A percentile compares a stretch with the other conserved stretches of the same genome.
Evolutionary conservation across 495 filamentous ascomycete species (phyloP).

Genomic region (Talaromyces borbonicus): DNA sequence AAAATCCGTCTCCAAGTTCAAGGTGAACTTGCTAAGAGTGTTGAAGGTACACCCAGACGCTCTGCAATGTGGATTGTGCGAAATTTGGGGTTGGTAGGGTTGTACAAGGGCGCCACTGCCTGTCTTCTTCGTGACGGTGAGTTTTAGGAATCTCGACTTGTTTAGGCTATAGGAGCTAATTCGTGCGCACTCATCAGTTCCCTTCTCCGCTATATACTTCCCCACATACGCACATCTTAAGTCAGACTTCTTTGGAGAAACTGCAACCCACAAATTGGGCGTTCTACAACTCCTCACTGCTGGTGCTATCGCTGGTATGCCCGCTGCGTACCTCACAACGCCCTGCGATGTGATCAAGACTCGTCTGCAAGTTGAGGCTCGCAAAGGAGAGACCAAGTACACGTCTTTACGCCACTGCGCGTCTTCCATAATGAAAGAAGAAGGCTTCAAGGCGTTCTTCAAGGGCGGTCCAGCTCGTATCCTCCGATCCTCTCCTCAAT

Average conservation of each 20-base stretch:
- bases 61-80: conserved; percentile 96
- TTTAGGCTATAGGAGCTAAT: not conserved
- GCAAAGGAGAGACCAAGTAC: conserved; percentile 86
- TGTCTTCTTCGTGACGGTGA: conserved; percentile 79
- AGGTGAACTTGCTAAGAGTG: conserved; percentile 84
- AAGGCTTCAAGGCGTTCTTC: conserved; percentile 94
- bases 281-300: conserved; percentile 87
- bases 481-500: conserved; percentile 87
- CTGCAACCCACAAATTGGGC: conserved; percentile 79
- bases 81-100: conserved; percentile 86
- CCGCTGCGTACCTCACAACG: conserved; percentile 92
- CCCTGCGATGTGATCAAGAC: conserved; percentile 99
- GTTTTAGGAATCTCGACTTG: not conserved
- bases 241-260: conserved; percentile 86
- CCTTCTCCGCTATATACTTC: conserved; percentile 98
- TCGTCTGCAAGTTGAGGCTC: conserved; percentile 89
- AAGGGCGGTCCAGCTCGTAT: conserved; percentile 96
- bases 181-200: conserved; percentile 39
- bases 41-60: conserved; percentile 72
- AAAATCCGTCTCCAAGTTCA: conserved; percentile 98
- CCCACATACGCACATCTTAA: conserved; percentile 93
- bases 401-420: conserved; percentile 82
- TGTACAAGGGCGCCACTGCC: conserved; percentile 96
- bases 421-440: conserved; percentile 70
- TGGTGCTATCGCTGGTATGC: conserved; percentile 97